Evolutionary conservation across 148 eudicot species (phyloP).

Genomic region (Suaeda aralocaspica): DNA sequence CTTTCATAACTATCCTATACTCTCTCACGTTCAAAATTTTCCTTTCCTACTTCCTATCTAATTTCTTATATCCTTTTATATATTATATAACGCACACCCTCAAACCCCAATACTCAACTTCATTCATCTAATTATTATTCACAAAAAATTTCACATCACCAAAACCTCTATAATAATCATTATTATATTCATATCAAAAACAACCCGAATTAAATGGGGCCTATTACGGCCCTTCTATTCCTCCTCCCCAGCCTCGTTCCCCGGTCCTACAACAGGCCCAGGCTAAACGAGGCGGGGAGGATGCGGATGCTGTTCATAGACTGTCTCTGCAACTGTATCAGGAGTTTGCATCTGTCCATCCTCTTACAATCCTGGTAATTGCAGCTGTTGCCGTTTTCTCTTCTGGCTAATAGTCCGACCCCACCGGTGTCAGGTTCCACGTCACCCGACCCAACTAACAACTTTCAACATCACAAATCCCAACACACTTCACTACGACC

Average conservation of each 20-base stretch:
- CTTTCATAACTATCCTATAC: background rate
- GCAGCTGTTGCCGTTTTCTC: constrained; percentile 37
- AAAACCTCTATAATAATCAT: no score
- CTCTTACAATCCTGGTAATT: constrained; percentile 35
- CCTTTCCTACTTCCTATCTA: background rate
- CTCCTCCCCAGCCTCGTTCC: constrained; percentile 40
- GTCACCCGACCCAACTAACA: constrained; percentile 47
- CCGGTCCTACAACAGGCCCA: constrained; percentile 45
- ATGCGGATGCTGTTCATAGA: constrained; percentile 41
- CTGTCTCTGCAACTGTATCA: constrained; percentile 49
- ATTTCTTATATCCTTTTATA: background rate
- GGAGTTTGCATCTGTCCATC: constrained; percentile 46
- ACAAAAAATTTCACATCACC: no score
- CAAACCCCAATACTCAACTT: background rate
- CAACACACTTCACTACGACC: constrained; percentile 54
- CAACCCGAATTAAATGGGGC: constrained; percentile 74
- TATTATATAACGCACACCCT: no score
- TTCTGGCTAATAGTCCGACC: constrained; percentile 72
- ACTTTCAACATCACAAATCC: constrained; percentile 41
- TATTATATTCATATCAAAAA: constrained; percentile 31
- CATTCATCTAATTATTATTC: background rate
- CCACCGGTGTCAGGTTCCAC: constrained; percentile 50
- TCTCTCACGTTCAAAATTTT: background rate
- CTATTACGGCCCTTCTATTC: constrained; percentile 76
- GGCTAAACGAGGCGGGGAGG: constrained; percentile 31